phyloP scores from a whole-genome alignment of 371 early-diverging fungal genomes.

The Zychaea mexicana region DNA sequence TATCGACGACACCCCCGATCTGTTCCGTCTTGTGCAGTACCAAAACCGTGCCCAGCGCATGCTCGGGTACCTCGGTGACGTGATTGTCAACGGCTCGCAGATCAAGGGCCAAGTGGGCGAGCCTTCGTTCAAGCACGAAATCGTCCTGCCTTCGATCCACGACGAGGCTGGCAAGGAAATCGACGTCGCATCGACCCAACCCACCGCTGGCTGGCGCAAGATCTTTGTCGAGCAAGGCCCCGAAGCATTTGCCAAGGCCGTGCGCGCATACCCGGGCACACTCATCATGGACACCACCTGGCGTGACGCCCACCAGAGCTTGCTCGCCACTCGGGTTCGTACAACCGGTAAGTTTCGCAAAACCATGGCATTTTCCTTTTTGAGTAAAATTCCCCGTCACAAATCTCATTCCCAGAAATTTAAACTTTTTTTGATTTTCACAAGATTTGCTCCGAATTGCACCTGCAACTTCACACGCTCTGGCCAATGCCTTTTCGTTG shows the following conservation, averaged over 20 bases:
- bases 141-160: slow-evolving; percentile 59
- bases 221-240: slow-evolving; percentile 85
- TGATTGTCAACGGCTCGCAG: slow-evolving; percentile 91
- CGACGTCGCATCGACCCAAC: slow-evolving; percentile 56
- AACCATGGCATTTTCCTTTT: neutral
- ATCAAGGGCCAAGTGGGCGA: slow-evolving; percentile 88
- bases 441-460: slow-evolving; percentile 79
- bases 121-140: slow-evolving; percentile 61
- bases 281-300: slow-evolving; percentile 93
- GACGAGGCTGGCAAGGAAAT: slow-evolving; percentile 42
- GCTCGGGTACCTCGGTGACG: slow-evolving; percentile 86
- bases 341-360: slow-evolving; percentile 68
- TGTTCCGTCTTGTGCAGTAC: slow-evolving; percentile 74
- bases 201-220: slow-evolving; percentile 86
- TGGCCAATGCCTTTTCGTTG: slow-evolving; percentile 85
- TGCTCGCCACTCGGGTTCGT: slow-evolving; percentile 93
- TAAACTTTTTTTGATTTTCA: slow-evolving; percentile 10
- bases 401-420: neutral
- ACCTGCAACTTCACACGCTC: slow-evolving; percentile 82
- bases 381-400: neutral
- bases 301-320: slow-evolving; percentile 96
- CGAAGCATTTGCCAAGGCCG: slow-evolving; percentile 88
- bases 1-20: slow-evolving; percentile 93
- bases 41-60: slow-evolving; percentile 89
- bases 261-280: slow-evolving; percentile 83